Percentiles rank a stretch among this genome's conserved stretches.
Conservation (phyloP, 2,329 filamentous ascomycete species). For the Pseudodiploospora longispora region DNA sequence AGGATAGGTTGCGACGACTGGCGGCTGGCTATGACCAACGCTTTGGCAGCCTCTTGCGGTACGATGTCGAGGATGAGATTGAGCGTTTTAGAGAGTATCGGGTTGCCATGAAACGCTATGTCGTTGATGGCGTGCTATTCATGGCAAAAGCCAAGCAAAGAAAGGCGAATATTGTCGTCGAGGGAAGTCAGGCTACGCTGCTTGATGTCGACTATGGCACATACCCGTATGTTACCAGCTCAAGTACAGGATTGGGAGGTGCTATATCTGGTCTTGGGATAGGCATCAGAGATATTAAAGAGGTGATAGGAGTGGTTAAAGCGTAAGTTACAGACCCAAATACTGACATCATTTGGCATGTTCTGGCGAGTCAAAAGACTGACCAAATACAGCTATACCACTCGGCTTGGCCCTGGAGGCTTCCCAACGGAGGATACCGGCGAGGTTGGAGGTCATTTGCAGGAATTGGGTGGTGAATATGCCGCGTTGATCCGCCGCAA, state of each 20-base stretch:
- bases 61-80: constrained; percentile 65
- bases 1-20: constrained; percentile 55
- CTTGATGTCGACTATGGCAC: constrained; percentile 27
- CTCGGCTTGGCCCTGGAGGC: constrained; percentile 52
- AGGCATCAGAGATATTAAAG: constrained; percentile 51
- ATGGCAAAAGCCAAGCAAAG: constrained; percentile 52
- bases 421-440: constrained; percentile 55
- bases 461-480: too few species aligned
- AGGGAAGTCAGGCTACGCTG: constrained; percentile 44
- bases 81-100: constrained; percentile 51
- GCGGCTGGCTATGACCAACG: constrained; percentile 54
- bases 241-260: constrained; percentile 24
- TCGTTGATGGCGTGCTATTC: constrained; percentile 59
- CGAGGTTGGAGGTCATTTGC: constrained; percentile 20
- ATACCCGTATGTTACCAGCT: constrained; percentile 32
- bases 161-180: constrained; percentile 55
- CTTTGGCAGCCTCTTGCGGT: constrained; percentile 57
- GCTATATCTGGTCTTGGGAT: constrained; percentile 56
- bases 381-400: constrained; percentile 42
- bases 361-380: too few species aligned
- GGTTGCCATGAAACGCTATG: constrained; percentile 47
- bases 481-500: too few species aligned
- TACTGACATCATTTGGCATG: constrained; percentile 8
- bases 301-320: constrained; percentile 59
- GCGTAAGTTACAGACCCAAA: constrained; percentile 36